Percentiles rank a stretch among this genome's conserved stretches.
Evolutionary conservation across 805 yeast genomes (phyloP).

Genomic region (Yueomyces sinensis): DNA sequence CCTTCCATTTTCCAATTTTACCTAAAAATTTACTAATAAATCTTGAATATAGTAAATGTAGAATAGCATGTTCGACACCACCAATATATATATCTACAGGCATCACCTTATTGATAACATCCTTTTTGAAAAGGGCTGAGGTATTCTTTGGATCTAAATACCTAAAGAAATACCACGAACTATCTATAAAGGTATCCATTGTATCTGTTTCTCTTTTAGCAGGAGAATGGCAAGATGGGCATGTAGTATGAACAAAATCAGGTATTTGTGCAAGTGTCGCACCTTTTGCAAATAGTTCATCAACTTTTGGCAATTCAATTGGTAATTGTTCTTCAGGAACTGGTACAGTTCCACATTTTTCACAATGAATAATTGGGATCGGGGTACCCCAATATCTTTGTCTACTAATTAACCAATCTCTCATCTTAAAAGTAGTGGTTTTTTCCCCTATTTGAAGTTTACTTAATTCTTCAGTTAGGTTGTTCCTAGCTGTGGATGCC

Average conservation of each 20-base stretch:
- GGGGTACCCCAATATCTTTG: slow-evolving; percentile 99
- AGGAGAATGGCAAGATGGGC: slow-evolving; percentile 65
- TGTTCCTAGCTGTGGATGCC: slow-evolving; percentile 35
- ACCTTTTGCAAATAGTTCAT: slow-evolving; percentile 35
- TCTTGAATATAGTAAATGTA: slow-evolving; percentile 78
- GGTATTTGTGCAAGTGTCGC: slow-evolving; percentile 59
- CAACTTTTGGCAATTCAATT: slow-evolving; percentile 55
- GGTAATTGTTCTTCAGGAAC: slow-evolving; percentile 86
- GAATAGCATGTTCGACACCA: slow-evolving; percentile 93
- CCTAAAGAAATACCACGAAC: slow-evolving; percentile 92
- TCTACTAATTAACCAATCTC: slow-evolving; percentile 92
- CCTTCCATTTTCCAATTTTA: slow-evolving; percentile 56
- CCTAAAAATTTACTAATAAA: slow-evolving; percentile 72
- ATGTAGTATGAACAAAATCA: slow-evolving; percentile 56
- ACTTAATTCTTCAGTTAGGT: slow-evolving; percentile 32
- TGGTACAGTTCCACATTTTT: slow-evolving; percentile 75
- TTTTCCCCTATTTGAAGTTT: slow-evolving; percentile 29
- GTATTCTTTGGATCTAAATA: slow-evolving; percentile 62
- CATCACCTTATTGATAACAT: slow-evolving; percentile 37
- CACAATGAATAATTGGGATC: slow-evolving; percentile 87
- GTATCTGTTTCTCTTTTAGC: slow-evolving; percentile 93
- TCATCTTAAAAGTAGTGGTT: slow-evolving; percentile 45
- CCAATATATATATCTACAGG: slow-evolving; percentile 91
- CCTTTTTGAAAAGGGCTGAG: slow-evolving; percentile 37
- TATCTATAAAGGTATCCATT: slow-evolving; percentile 97